phyloP scores from a whole-genome alignment of 352 stramenopile genomes.

The Phytophthora idaei region DNA sequence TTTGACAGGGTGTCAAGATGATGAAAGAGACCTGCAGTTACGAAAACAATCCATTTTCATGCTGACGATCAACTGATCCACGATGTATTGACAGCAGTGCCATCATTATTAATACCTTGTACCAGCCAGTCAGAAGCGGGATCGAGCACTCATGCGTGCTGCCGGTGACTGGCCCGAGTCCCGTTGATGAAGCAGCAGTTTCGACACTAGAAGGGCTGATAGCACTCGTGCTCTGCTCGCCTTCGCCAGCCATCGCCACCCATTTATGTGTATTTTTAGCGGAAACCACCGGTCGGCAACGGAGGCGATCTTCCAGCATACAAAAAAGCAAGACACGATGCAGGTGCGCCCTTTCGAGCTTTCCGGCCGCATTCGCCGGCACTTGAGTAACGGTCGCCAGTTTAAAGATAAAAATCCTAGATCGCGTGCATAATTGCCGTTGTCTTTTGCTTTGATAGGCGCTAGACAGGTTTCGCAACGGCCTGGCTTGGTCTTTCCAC shows the following conservation, averaged over 20 bases:
- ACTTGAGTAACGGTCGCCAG: conserved; percentile 13
- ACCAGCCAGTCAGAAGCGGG: background rate
- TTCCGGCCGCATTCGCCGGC: conserved; percentile 15
- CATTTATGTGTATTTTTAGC: background rate
- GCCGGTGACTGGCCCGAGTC: conserved; percentile 7
- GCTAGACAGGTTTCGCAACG: conserved; percentile 38
- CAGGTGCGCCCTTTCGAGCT: conserved; percentile 3
- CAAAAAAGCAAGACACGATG: conserved; percentile 9
- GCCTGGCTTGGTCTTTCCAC: conserved; percentile 24
- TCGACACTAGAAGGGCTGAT: background rate
- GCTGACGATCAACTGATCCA: conserved; percentile 2
- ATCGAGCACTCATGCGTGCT: background rate
- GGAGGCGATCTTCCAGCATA: conserved; percentile 23
- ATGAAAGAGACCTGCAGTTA: too few relatives aligned
- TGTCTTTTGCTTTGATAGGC: background rate
- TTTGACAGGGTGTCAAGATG: too few relatives aligned
- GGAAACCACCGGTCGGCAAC: conserved; percentile 20
- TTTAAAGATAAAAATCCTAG: conserved; percentile 24
- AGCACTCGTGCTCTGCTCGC: background rate
- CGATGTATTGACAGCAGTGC: conserved; percentile 2
- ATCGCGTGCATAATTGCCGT: background rate
- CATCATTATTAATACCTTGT: too few relatives aligned
- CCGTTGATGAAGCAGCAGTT: conserved; percentile 22
- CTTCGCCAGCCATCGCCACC: background rate
- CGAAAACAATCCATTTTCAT: too few relatives aligned